A percentile compares a stretch with the other conserved stretches of the same genome.
These are phyloP conservation scores for Micromonas pusilla DNA, from an alignment of 139 green algal genomes.

Conservation along the genomic window DNA sequence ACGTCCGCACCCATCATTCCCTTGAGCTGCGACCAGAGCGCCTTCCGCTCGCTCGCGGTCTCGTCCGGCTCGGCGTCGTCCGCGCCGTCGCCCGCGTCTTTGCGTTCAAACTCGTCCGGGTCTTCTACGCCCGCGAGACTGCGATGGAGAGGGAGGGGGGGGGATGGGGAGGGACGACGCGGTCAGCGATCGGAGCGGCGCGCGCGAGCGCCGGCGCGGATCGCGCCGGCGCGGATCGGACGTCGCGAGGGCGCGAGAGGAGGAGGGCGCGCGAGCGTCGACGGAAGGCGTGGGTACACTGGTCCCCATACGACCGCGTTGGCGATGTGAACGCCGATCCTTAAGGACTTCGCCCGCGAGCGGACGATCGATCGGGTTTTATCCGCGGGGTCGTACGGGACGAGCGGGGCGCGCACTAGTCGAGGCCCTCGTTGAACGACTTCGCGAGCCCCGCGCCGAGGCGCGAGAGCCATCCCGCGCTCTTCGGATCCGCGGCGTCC, in stretches of 20 bases:
- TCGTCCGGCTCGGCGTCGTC: not conserved
- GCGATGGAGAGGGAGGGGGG: not conserved
- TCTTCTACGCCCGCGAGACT: not conserved
- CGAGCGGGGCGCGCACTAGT: not conserved
- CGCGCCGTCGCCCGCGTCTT: not conserved
- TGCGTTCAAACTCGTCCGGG: not conserved
- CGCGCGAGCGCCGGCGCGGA: not conserved
- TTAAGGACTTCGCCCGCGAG: not conserved
- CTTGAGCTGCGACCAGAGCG: slow-evolving; percentile 35
- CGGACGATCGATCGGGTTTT: not conserved
- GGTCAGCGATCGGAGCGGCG: not conserved
- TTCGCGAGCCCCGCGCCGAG: not conserved
- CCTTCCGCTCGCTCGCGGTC: slow-evolving; percentile 11
- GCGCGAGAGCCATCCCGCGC: not conserved
- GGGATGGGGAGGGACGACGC: no score
- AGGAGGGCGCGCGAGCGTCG: no score
- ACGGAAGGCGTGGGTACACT: no score
- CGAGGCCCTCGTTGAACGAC: not conserved
- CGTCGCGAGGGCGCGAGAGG: no score
- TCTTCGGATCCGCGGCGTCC: no score
- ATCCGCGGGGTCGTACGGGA: no score
- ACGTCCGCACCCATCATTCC: slow-evolving; percentile 45
- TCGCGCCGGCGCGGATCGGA: no score
- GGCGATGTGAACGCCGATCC: not conserved
- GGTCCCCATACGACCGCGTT: no score